A percentile compares a stretch with the other conserved stretches of the same genome.
Evolutionary conservation across 208 protist species (phyloP).

Genomic region (Plasmodiophora brassicae): DNA sequence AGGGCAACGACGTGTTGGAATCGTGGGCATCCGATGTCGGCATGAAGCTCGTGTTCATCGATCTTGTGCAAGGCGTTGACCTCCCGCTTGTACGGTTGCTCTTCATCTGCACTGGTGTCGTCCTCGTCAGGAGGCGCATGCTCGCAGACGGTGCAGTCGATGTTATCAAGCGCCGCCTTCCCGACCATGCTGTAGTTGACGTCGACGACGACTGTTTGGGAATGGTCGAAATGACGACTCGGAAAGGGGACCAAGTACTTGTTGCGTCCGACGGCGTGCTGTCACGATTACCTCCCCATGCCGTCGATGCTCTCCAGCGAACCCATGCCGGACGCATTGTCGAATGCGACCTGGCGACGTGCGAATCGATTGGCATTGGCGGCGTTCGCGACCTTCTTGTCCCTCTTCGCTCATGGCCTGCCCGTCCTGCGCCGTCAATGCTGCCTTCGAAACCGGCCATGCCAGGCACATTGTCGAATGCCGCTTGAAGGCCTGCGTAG

Average conservation of each 20-base stretch:
- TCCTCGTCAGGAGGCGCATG: neutral
- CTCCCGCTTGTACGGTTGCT: neutral
- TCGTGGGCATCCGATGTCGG: neutral
- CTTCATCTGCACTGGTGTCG: neutral
- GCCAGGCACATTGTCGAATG: no score
- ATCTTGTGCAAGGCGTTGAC: neutral
- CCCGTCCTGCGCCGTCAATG: no score
- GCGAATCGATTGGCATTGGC: neutral
- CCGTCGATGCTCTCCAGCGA: neutral
- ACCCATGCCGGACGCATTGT: neutral
- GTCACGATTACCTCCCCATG: neutral
- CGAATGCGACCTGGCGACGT: neutral
- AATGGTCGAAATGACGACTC: neutral
- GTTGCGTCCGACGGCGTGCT: neutral
- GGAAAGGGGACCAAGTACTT: neutral
- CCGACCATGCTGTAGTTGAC: neutral
- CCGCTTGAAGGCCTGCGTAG: no score
- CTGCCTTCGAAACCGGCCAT: no score
- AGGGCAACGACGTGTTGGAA: neutral
- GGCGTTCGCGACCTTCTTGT: neutral
- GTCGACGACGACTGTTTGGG: neutral
- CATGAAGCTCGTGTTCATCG: neutral
- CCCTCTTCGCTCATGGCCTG: no score
- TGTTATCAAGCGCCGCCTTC: neutral
- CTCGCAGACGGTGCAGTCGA: neutral